Percentiles rank a stretch among this genome's conserved stretches.
phyloP scores from a whole-genome alignment of 2,329 filamentous ascomycete species.

The Bipolaris cookei region DNA sequence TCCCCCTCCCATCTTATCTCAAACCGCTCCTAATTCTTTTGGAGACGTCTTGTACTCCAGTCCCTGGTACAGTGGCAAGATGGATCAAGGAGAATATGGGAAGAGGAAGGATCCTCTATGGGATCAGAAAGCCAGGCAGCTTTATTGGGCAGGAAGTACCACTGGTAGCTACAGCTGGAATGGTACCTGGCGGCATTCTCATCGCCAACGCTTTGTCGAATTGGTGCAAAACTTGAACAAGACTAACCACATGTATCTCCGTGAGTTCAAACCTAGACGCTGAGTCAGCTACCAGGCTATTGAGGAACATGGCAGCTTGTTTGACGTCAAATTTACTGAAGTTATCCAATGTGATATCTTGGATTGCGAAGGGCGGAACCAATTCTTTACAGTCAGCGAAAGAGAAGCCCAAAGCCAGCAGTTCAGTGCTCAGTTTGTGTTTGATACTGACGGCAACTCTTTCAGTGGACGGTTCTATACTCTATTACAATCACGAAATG shows the following conservation, averaged over 20 bases:
- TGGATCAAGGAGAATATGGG: slow-evolving; percentile 51
- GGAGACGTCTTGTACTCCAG: slow-evolving; percentile 59
- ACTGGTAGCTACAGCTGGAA: too few relatives aligned
- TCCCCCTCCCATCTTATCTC: slow-evolving; percentile 57
- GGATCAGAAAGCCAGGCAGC: slow-evolving; percentile 57
- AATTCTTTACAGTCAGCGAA: slow-evolving; percentile 18
- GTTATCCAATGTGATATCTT: slow-evolving; percentile 53
- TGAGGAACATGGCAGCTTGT: slow-evolving; percentile 46
- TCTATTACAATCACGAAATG: slow-evolving; percentile 15
- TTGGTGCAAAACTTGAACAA: slow-evolving; percentile 35
- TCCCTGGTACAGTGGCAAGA: slow-evolving; percentile 55
- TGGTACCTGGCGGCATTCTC: slow-evolving; percentile 52
- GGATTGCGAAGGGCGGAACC: slow-evolving; percentile 17
- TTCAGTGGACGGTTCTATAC: slow-evolving; percentile 29
- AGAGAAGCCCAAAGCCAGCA: slow-evolving; percentile 4
- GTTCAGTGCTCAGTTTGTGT: slow-evolving; percentile 18
- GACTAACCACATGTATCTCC: slow-evolving; percentile 15
- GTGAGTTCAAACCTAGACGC: neutral
- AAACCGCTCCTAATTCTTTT: slow-evolving; percentile 55
- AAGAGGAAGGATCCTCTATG: slow-evolving; percentile 53
- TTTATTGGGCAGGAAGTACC: slow-evolving; percentile 65
- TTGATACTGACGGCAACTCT: slow-evolving; percentile 32
- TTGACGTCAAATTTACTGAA: slow-evolving; percentile 55
- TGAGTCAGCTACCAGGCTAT: slow-evolving; percentile 2
- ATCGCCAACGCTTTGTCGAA: slow-evolving; percentile 57